Base-by-base conservation (phyloP, 768 basidiomycete genomes). In the Lentinula aciculospora region DNA sequence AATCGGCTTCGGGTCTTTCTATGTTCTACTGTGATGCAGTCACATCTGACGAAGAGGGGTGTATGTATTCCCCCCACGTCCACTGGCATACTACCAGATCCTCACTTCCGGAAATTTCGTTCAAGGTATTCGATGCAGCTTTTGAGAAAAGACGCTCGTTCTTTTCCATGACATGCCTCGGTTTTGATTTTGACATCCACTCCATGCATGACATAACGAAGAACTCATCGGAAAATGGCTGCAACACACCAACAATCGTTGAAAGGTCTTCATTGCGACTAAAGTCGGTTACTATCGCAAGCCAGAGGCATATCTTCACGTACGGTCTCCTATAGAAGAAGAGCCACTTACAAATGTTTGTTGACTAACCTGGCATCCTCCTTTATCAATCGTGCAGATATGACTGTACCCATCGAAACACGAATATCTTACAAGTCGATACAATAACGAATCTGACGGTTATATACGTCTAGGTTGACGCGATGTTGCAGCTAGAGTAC, bases 401-500 rank as follows among this genome's bases (percentile, higher is more conserved):
- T 34, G 5, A 66, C 64, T 0, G 70, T 72, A 0, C 79, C 80
- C 1, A 81, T 82, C n/a, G 81, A 82, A 66, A 76, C 76, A 57
- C 28, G 49, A 29, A 65, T 54, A 28, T 59, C 23, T 47, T 29
- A n/a, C 44, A 4, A 58, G 46, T 45, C n/a, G n/a, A n/a, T 48
- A 37, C 1, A n/a, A 25, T 25, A 19, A 4, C 31, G 49, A 42
- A 7, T 34, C 53, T 54, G 29, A 19, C 21, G 25, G 8, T 21
- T 40, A 8, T 27, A 3, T 32, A 76, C 71, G 65, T 67, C 56
- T 76, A 80, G 0, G 75, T 83, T 5, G 64, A 72, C 4, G 82
- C 77, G 0, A 76, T 82, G 76, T 76, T 76, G 1, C 75, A 81
- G 58, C 71, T 80, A 23, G 81, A 80, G 80, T 81, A 66, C 60